Evolutionary conservation across 2,329 filamentous ascomycete genomes (phyloP).

Genomic region (Fusarium longipes): DNA sequence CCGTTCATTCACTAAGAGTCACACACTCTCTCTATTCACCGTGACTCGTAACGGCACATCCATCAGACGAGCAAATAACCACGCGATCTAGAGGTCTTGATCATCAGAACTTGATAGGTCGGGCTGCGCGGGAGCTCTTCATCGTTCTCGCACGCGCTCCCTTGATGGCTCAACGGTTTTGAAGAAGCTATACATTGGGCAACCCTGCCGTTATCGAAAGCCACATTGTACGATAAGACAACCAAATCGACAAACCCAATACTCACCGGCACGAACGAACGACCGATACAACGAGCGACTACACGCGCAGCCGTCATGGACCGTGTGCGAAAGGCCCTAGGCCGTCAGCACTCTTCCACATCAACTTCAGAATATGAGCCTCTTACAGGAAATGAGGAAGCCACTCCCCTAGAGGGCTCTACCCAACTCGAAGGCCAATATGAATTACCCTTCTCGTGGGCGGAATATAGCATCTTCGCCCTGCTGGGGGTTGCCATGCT

Average conservation of each 20-base stretch:
- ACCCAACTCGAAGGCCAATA: slow-evolving; percentile 49
- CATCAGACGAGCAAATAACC: slow-evolving; percentile 9
- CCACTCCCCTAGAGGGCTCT: slow-evolving; percentile 44
- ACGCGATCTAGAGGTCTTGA: slow-evolving; percentile 16
- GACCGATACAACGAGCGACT: neutral
- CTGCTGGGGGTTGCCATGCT: slow-evolving; percentile 93
- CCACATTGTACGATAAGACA: neutral
- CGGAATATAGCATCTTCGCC: slow-evolving; percentile 87
- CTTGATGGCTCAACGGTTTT: slow-evolving; percentile 23
- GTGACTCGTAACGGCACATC: slow-evolving; percentile 12
- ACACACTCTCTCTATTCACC: neutral
- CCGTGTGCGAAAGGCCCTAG: slow-evolving; percentile 43
- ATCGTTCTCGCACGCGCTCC: slow-evolving; percentile 12
- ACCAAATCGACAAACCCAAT: neutral
- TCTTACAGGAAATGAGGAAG: slow-evolving; percentile 46
- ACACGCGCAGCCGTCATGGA: slow-evolving; percentile 40
- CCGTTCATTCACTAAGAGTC: slow-evolving; percentile 14
- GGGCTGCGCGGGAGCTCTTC: neutral
- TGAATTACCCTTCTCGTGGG: slow-evolving; percentile 77
- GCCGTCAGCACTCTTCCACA: slow-evolving; percentile 35
- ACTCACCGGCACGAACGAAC: slow-evolving; percentile 5
- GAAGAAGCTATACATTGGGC: slow-evolving; percentile 24
- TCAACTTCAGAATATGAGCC: slow-evolving; percentile 51
- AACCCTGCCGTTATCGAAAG: slow-evolving; percentile 3
- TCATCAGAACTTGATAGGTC: neutral